A percentile compares a stretch with the other conserved stretches of the same genome.
Evolutionary conservation across 768 basidiomycete species (phyloP).

Genomic region (Pisolithus orientalis): DNA sequence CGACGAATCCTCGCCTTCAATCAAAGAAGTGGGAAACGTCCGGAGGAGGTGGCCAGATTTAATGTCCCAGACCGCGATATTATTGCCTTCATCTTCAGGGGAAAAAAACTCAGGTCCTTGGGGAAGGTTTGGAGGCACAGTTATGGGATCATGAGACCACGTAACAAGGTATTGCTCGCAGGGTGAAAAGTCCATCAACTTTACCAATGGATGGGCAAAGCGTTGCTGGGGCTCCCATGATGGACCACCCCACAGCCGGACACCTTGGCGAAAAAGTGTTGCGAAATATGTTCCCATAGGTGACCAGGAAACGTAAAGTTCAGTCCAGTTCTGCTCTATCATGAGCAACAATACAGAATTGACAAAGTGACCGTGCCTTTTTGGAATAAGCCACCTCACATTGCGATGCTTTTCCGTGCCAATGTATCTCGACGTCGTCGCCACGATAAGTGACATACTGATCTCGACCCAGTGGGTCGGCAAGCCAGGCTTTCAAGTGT

Average conservation of each 20-base stretch:
- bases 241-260: constrained; percentile 90
- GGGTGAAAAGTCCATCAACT: constrained; percentile 95
- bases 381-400: constrained; percentile 72
- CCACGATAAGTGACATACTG: constrained; percentile 94
- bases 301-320: constrained; percentile 95
- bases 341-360: constrained; percentile 5
- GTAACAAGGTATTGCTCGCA: constrained; percentile 96
- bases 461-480: constrained; percentile 87
- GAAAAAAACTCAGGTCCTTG: constrained; percentile 85
- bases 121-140: constrained; percentile 71
- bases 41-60: constrained; percentile 88
- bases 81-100: constrained; percentile 93
- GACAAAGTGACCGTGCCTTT: constrained; percentile 44
- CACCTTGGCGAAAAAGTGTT: constrained; percentile 91
- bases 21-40: constrained; percentile 70
- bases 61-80: constrained; percentile 97
- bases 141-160: constrained; percentile 93
- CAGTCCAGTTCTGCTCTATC: constrained; percentile 79
- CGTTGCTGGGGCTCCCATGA: constrained; percentile 86
- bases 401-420: constrained; percentile 89
- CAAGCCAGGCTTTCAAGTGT: constrained; percentile 92
- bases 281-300: constrained; percentile 93
- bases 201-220: constrained; percentile 93
- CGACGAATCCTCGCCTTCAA: constrained; percentile 50
- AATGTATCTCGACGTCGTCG: constrained; percentile 84